Evolutionary conservation across 495 filamentous ascomycete species (phyloP).

Genomic region (Zalerion maritima): DNA sequence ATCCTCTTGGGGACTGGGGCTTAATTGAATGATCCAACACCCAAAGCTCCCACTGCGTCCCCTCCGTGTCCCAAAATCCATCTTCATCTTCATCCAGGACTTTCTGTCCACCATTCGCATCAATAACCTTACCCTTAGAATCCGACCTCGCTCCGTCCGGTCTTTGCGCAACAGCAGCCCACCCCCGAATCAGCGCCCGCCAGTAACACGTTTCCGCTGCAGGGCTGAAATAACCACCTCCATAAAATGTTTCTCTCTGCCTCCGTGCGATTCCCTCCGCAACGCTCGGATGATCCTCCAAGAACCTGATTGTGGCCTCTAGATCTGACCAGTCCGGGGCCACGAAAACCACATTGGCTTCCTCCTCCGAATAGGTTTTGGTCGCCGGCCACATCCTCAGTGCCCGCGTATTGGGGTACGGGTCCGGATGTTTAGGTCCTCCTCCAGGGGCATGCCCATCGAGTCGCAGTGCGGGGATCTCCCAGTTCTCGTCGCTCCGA

Average conservation of each 20-base stretch:
- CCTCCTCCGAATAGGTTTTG: slow-evolving; percentile 15
- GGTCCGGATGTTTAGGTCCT: neutral
- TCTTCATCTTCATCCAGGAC: slow-evolving; percentile 9
- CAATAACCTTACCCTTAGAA: neutral
- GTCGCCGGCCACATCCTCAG: slow-evolving; percentile 18
- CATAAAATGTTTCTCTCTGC: slow-evolving; percentile 29
- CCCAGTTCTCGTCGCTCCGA: neutral
- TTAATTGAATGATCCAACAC: no score
- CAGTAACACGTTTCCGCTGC: slow-evolving; percentile 41
- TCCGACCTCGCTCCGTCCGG: slow-evolving; percentile 19
- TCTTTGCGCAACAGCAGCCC: slow-evolving; percentile 23
- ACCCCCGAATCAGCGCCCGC: slow-evolving; percentile 32
- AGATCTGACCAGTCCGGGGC: slow-evolving; percentile 37
- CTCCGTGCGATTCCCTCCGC: slow-evolving; percentile 34
- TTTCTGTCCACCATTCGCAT: slow-evolving; percentile 1
- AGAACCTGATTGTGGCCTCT: slow-evolving; percentile 26
- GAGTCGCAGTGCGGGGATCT: neutral
- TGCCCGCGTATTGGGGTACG: neutral
- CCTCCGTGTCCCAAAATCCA: no score
- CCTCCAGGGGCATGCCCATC: neutral
- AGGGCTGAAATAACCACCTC: slow-evolving; percentile 31
- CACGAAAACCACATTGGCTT: slow-evolving; percentile 39
- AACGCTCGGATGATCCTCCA: slow-evolving; percentile 24
- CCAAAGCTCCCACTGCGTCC: no score
- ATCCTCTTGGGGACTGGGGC: no score